These are phyloP conservation scores for Aspergillus calidoustus DNA, from an alignment of 2,329 filamentous ascomycete genomes.

Conservation along the genomic window DNA sequence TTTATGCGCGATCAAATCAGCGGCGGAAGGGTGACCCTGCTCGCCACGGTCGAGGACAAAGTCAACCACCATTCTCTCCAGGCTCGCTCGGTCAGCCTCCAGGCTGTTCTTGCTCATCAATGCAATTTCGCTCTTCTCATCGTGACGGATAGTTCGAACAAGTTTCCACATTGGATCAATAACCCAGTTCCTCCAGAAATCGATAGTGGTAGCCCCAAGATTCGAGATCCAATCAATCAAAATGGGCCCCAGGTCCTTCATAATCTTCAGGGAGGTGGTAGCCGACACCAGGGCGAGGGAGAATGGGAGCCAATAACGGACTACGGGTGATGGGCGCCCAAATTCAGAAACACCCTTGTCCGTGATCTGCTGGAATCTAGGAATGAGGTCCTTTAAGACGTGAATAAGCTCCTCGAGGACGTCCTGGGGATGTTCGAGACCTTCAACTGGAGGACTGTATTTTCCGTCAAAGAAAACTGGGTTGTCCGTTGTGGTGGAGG, in stretches of 20 bases:
- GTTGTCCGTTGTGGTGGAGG: slow-evolving; percentile 63
- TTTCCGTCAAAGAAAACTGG: slow-evolving; percentile 55
- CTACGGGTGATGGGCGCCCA: slow-evolving; percentile 73
- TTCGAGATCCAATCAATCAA: slow-evolving; percentile 80
- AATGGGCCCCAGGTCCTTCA: slow-evolving; percentile 75
- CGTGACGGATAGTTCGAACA: slow-evolving; percentile 89
- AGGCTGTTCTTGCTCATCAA: slow-evolving; percentile 95
- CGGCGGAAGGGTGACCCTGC: slow-evolving; percentile 49
- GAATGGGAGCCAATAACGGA: slow-evolving; percentile 88
- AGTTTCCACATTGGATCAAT: slow-evolving; percentile 82
- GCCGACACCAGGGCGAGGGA: slow-evolving; percentile 76
- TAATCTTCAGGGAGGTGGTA: slow-evolving; percentile 79
- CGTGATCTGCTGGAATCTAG: slow-evolving; percentile 66
- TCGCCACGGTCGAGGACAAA: slow-evolving; percentile 84
- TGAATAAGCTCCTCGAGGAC: slow-evolving; percentile 47
- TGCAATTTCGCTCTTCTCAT: slow-evolving; percentile 89
- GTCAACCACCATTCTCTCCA: slow-evolving; percentile 98
- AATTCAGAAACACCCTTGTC: slow-evolving; percentile 63
- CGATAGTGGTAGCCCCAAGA: slow-evolving; percentile 75
- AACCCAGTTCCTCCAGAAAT: slow-evolving; percentile 98
- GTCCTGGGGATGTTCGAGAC: slow-evolving; percentile 44
- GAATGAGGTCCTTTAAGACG: slow-evolving; percentile 72
- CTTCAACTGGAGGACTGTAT: neutral
- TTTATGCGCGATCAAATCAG: slow-evolving; percentile 70
- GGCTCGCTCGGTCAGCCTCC: slow-evolving; percentile 83